Evolutionary conservation across 2,329 filamentous ascomycete genomes (phyloP).

Genomic region (Fusarium duplospermum): DNA sequence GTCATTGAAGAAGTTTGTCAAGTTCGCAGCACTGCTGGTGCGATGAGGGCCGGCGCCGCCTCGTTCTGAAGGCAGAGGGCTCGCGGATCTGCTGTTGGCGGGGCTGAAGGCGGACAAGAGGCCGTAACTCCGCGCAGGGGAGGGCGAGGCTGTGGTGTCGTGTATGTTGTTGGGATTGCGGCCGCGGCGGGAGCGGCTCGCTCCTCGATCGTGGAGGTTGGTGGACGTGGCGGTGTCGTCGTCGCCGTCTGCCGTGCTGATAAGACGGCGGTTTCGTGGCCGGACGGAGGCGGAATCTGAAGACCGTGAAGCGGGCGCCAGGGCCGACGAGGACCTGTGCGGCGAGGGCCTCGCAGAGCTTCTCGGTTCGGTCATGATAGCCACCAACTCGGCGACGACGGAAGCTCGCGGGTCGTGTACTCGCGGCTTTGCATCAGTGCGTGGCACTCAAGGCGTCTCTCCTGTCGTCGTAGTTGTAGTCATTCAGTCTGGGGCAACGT

Average conservation of each 20-base stretch:
- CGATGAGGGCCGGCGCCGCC: slow-evolving; percentile 44
- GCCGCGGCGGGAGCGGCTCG: slow-evolving; percentile 32
- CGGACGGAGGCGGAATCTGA: slow-evolving; percentile 56
- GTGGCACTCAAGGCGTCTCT: slow-evolving; percentile 32
- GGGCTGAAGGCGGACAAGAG: slow-evolving; percentile 51
- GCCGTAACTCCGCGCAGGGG: slow-evolving; percentile 50
- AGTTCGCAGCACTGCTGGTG: slow-evolving; percentile 51
- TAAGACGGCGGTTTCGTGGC: slow-evolving; percentile 63
- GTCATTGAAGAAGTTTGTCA: slow-evolving; percentile 59
- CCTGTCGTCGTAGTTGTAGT: slow-evolving; percentile 23
- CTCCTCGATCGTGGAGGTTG: slow-evolving; percentile 24
- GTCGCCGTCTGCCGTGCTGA: slow-evolving; percentile 47
- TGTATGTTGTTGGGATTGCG: slow-evolving; percentile 32
- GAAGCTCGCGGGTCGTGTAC: slow-evolving; percentile 43
- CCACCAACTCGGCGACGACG: slow-evolving; percentile 49
- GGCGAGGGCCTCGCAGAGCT: slow-evolving; percentile 47
- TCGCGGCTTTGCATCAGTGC: slow-evolving; percentile 49
- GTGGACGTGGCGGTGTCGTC: slow-evolving; percentile 33
- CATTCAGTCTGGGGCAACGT: slow-evolving; percentile 30
- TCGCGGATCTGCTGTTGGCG: slow-evolving; percentile 57
- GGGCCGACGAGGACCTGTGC: slow-evolving; percentile 59
- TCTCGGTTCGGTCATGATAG: slow-evolving; percentile 52
- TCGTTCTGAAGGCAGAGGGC: slow-evolving; percentile 61
- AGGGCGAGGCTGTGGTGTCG: slow-evolving; percentile 33
- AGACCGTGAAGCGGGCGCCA: slow-evolving; percentile 56